Base-by-base conservation (phyloP, 768 basidiomycete species). In the Boletus pseudo-olivaceus region DNA sequence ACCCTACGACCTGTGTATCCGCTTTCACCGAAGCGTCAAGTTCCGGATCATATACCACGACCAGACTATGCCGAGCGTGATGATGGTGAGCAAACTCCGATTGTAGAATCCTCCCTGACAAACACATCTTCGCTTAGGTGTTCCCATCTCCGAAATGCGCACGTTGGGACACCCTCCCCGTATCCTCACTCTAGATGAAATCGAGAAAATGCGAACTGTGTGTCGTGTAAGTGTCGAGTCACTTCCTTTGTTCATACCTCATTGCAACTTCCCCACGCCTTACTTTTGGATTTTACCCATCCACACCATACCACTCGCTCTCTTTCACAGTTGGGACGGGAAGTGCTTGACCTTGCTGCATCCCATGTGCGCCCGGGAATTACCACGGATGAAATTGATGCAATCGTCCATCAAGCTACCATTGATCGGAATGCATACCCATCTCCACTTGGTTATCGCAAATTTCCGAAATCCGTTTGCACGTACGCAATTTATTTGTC, bases 401-500 rank as follows among this genome's bases (percentile, higher is more conserved):
- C 83, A 53, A 85, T 98, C 59, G 93, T 96, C 14, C 97, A 99
- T 73, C 82, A 91, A 59, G 97, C 90, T 17, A 88, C 79, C 59
- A 86, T 98, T 59, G 88, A 95, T 73, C 80, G 95, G 48, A 85
- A 92, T 60, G 83, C 91, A 23, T 99, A 99, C 73, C 97, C 97
- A 1, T 94, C 91, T 27, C 91, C 97, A 41, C 76, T 98, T 56
- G 92, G 92, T 66, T 99, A 99, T 73, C 82, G 86, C 49, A 78
- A 81, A 34, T 98, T 87, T 67, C 96, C 97, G 12, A 98, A 98
- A 77, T 98, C 94, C 30, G 83, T 96, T 35, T 99, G 97, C 88
- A 94, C 89, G 85, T 93, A 75, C 62, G 92, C 42, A 27, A 80
- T 34, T 42, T 43, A 40, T 38, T 49, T 40, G 27, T 44, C 40